phyloP scores from a whole-genome alignment of 768 basidiomycete species.

The Leccinum sublutescens region DNA sequence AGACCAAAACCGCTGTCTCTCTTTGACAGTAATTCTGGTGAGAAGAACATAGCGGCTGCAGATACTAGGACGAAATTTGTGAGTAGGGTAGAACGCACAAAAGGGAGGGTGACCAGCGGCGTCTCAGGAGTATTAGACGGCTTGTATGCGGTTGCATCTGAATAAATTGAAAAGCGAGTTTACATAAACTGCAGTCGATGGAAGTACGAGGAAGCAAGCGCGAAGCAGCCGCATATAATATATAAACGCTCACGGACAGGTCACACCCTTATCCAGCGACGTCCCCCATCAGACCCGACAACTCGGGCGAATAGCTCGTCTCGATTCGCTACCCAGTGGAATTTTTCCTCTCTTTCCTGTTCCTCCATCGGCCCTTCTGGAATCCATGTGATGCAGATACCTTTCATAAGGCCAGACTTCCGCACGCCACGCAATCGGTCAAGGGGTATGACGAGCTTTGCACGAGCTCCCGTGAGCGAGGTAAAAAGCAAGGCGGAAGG shows the following conservation, averaged over 20 bases:
- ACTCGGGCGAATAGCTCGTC: slow-evolving; percentile 69
- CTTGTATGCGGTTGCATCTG: slow-evolving; percentile 9
- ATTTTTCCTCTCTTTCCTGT: slow-evolving; percentile 49
- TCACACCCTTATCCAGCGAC: slow-evolving; percentile 48
- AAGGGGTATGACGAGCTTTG: slow-evolving; percentile 48
- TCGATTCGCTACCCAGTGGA: slow-evolving; percentile 57
- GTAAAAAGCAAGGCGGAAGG: slow-evolving; percentile 51
- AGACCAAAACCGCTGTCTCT: slow-evolving; percentile 88
- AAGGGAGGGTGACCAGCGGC: background rate
- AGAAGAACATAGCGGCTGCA: slow-evolving; percentile 70
- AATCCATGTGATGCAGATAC: slow-evolving; percentile 48
- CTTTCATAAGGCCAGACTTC: slow-evolving; percentile 54
- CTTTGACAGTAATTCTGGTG: slow-evolving; percentile 73
- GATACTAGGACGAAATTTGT: slow-evolving; percentile 1
- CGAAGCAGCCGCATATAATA: slow-evolving; percentile 16
- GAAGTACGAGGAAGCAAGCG: slow-evolving; percentile 19
- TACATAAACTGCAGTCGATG: background rate
- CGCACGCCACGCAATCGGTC: slow-evolving; percentile 52
- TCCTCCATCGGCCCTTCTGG: slow-evolving; percentile 26
- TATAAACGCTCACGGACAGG: background rate
- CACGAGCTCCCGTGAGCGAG: slow-evolving; percentile 43
- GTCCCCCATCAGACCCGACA: slow-evolving; percentile 47
- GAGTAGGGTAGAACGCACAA: slow-evolving; percentile 1
- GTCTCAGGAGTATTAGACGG: background rate
- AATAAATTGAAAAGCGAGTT: background rate